A percentile compares a stretch with the other conserved stretches of the same genome.
Evolutionary conservation across 2,329 filamentous ascomycete genomes (phyloP).

Genomic region (Elsinoe arachidis): DNA sequence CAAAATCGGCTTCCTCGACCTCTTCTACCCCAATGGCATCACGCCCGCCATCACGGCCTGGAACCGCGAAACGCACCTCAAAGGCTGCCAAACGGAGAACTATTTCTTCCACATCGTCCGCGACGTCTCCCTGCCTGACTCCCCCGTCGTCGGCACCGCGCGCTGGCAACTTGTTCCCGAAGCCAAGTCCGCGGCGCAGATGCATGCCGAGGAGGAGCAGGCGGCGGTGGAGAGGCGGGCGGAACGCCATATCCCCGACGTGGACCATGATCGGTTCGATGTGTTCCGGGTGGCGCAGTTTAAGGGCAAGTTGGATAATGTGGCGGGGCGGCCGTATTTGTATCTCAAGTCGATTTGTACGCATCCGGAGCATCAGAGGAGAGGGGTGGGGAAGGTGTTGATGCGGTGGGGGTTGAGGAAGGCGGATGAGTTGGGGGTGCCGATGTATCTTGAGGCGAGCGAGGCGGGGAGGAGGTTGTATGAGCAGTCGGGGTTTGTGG

Average conservation of each 20-base stretch:
- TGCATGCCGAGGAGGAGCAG: constrained; percentile 12
- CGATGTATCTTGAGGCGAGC: constrained; percentile 30
- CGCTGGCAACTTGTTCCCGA: constrained; percentile 2
- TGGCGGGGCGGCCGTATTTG: constrained; percentile 16
- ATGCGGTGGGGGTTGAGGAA: constrained; percentile 29
- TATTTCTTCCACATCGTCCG: constrained; percentile 1
- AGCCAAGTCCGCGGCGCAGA: constrained; percentile 12
- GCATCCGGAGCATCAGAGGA: constrained; percentile 29
- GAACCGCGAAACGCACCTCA: not conserved
- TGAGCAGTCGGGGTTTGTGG: constrained; percentile 27
- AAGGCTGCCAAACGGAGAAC: not conserved
- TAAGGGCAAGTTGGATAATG: constrained; percentile 9
- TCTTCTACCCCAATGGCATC: constrained; percentile 14
- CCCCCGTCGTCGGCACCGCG: not conserved
- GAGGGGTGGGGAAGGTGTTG: constrained; percentile 29
- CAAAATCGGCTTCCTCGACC: not conserved
- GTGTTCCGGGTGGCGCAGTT: constrained; percentile 14
- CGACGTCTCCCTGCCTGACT: not conserved
- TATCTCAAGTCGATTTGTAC: constrained; percentile 21
- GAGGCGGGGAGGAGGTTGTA: constrained; percentile 29
- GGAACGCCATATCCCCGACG: constrained; percentile 8
- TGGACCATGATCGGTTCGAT: constrained; percentile 14
- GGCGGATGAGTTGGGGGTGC: constrained; percentile 28
- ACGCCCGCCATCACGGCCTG: constrained; percentile 7
- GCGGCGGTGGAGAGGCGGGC: constrained; percentile 4